phyloP scores from a whole-genome alignment of 306 rosid species.

The Acacia acuminata region DNA sequence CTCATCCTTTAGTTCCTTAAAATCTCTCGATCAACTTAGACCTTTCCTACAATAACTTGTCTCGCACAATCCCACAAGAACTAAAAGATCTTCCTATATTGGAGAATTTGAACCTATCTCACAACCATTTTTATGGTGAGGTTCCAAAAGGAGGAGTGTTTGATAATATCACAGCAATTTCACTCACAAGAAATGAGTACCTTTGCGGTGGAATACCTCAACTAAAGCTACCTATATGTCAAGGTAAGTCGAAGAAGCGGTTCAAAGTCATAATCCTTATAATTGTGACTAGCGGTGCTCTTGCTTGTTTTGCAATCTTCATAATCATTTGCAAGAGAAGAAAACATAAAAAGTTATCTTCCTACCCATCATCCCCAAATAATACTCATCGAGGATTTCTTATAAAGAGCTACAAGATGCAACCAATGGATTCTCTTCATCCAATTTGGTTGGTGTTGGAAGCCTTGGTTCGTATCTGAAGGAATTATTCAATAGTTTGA shows the following conservation, averaged over 20 bases:
- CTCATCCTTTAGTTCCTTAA: conserved; percentile 1
- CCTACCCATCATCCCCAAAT: not conserved
- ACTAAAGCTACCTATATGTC: not conserved
- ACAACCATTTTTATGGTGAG: not conserved
- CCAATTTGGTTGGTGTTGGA: not conserved
- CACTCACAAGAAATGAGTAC: not conserved
- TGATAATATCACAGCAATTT: not conserved
- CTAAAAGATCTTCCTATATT: not conserved
- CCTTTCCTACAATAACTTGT: not conserved
- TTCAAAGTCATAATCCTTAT: not conserved
- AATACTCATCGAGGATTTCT: not conserved
- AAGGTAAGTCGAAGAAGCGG: not conserved
- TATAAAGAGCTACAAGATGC: not conserved
- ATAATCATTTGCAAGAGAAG: not conserved
- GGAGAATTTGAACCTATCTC: not conserved
- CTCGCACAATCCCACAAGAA: not conserved
- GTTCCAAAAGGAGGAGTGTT: not conserved
- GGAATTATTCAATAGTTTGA: not conserved
- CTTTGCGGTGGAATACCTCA: not conserved
- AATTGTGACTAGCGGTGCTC: not conserved
- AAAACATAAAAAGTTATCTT: too few species aligned
- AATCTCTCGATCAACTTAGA: not conserved
- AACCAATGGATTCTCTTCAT: not conserved
- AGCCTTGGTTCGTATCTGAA: not conserved
- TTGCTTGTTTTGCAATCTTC: not conserved